Evolutionary conservation across 305 asterid species (phyloP).

Genomic region (Caryopteris hybrid): DNA sequence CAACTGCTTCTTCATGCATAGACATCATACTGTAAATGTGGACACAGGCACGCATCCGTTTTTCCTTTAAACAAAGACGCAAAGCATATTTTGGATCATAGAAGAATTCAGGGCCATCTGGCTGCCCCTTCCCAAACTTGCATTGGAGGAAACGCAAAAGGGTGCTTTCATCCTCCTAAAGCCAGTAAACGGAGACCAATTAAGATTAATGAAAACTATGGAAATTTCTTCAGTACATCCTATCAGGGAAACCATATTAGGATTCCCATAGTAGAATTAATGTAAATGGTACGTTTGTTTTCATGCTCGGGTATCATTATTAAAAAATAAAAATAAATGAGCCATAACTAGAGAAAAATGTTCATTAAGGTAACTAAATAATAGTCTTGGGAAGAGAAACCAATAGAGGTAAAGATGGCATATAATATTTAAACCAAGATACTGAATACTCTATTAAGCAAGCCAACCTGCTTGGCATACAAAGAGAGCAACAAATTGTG

Average conservation of each 20-base stretch:
- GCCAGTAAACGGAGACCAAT: constrained; percentile 15
- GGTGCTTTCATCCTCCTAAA: constrained; percentile 89
- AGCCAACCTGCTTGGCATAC: constrained; percentile 82
- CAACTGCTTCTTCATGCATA: constrained; percentile 99
- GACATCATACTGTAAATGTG: constrained; percentile 98
- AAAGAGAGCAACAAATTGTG: constrained; percentile 89
- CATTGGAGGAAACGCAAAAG: constrained; percentile 94
- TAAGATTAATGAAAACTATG: constrained; percentile 18
- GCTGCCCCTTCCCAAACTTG: constrained; percentile 84
- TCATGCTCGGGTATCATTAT: neutral
- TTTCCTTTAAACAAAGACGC: constrained; percentile 91
- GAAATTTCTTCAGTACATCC: neutral
- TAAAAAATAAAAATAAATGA: neutral
- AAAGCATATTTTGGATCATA: constrained; percentile 96
- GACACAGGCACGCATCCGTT: constrained; percentile 95
- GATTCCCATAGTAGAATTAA: neutral
- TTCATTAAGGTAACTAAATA: neutral
- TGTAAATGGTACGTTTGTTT: neutral
- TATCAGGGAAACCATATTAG: neutral
- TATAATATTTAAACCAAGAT: constrained; percentile 14
- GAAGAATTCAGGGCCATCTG: constrained; percentile 77
- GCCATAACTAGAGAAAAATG: neutral
- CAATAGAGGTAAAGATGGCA: neutral
- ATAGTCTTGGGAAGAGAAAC: neutral
- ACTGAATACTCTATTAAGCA: constrained; percentile 13